phyloP scores from a whole-genome alignment of 306 rosid species.

The Dalbergia cochinchinensis region DNA sequence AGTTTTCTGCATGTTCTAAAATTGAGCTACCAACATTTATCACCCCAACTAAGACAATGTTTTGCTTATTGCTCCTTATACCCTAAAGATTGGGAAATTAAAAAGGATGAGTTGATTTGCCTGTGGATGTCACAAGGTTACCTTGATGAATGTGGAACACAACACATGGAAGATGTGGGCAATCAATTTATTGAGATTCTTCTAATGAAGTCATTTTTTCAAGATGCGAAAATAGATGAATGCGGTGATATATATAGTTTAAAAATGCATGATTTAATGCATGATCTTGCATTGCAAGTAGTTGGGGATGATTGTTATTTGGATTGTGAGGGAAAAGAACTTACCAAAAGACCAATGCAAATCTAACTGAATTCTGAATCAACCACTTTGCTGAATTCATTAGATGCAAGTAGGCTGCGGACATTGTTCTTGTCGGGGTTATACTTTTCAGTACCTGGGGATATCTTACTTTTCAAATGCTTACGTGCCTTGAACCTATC shows the following conservation, averaged over 20 bases:
- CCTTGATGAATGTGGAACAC: conserved; percentile 5
- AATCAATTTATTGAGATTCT: neutral
- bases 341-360: neutral
- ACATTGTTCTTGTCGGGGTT: neutral
- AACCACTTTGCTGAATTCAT: neutral
- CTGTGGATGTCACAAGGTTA: conserved; percentile 38
- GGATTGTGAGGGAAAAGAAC: neutral
- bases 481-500: neutral
- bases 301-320: conserved; percentile 24
- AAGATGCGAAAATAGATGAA: neutral
- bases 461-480: neutral
- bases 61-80: neutral
- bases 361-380: neutral
- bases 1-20: neutral
- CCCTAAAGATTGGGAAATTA: neutral
- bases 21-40: neutral
- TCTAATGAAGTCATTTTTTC: conserved; percentile 24
- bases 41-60: neutral
- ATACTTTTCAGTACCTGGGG: neutral
- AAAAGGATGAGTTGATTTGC: conserved; percentile 6
- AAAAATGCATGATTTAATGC: conserved; percentile 41
- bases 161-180: conserved; percentile 27
- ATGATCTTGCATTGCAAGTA: conserved; percentile 36
- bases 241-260: fast-evolving
- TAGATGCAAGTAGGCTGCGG: conserved; percentile 9